Percentiles rank a stretch among this genome's conserved stretches.
Conservation (phyloP, 2,329 filamentous ascomycete genomes). For the Atkinsonella texensis region DNA sequence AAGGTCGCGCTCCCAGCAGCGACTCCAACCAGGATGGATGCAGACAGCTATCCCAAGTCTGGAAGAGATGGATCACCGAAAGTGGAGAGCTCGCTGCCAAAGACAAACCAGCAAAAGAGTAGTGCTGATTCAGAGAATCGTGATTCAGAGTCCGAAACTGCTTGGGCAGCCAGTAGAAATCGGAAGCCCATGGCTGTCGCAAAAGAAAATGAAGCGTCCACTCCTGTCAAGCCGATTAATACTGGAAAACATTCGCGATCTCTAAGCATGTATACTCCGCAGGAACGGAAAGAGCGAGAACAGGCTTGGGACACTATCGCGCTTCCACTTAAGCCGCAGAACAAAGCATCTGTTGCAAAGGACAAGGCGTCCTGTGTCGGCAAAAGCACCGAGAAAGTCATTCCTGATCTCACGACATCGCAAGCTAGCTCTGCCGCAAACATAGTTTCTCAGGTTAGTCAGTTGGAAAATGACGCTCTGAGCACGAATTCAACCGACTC, state of each 20-base stretch:
- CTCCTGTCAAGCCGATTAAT: not conserved
- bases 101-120: not conserved
- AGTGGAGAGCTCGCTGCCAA: not conserved
- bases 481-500: constrained; percentile 1
- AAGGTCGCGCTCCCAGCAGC: constrained; percentile 12
- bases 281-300: constrained; percentile 19
- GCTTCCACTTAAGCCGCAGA: constrained; percentile 18
- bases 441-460: not conserved
- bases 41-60: not conserved
- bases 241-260: constrained; percentile 5
- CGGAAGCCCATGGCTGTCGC: not conserved
- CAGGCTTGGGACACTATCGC: constrained; percentile 22
- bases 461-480: not conserved
- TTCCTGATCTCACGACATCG: not conserved
- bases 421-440: not conserved
- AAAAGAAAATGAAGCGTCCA: not conserved
- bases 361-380: not conserved
- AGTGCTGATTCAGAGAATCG: not conserved
- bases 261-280: constrained; percentile 16
- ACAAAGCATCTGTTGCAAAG: not conserved
- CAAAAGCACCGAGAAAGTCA: not conserved
- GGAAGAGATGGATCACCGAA: not conserved
- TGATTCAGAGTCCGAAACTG: not conserved
- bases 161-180: not conserved
- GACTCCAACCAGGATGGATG: not conserved